Conservation (phyloP, 345 rosid genomes). For the Durio zibethinus region DNA sequence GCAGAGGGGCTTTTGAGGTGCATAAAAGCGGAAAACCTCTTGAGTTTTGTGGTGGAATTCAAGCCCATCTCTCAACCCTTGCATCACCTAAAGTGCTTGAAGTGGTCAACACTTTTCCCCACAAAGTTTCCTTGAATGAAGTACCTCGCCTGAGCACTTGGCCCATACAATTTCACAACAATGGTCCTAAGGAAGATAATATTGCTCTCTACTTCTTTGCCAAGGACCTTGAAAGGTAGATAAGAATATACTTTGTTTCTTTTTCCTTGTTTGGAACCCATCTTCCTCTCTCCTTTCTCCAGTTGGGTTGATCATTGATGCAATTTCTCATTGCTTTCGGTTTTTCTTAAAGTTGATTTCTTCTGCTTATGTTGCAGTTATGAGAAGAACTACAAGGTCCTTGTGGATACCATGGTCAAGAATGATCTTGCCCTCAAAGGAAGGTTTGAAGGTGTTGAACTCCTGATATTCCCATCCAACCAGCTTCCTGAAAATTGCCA, state of each 20-base stretch:
- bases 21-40: slow-evolving; percentile 41
- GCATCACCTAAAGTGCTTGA: slow-evolving; percentile 77
- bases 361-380: slow-evolving; percentile 50
- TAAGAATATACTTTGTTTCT: neutral
- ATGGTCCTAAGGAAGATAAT: slow-evolving; percentile 73
- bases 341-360: slow-evolving; percentile 14
- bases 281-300: neutral
- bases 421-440: slow-evolving; percentile 86
- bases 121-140: slow-evolving; percentile 57
- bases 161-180: slow-evolving; percentile 74
- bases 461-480: slow-evolving; percentile 79
- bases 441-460: slow-evolving; percentile 66
- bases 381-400: slow-evolving; percentile 68
- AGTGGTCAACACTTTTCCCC: slow-evolving; percentile 54
- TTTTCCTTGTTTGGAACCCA: neutral
- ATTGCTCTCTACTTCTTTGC: slow-evolving; percentile 98
- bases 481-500: slow-evolving; percentile 84
- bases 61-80: slow-evolving; percentile 72
- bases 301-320: neutral
- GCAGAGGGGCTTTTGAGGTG: slow-evolving; percentile 81
- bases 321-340: neutral
- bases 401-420: slow-evolving; percentile 74
- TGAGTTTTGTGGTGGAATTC: slow-evolving; percentile 63
- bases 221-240: slow-evolving; percentile 75
- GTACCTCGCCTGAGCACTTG: slow-evolving; percentile 75